These are phyloP conservation scores for Pichia ethanolica DNA, from an alignment of 805 yeast genomes.

Conservation along the genomic window DNA sequence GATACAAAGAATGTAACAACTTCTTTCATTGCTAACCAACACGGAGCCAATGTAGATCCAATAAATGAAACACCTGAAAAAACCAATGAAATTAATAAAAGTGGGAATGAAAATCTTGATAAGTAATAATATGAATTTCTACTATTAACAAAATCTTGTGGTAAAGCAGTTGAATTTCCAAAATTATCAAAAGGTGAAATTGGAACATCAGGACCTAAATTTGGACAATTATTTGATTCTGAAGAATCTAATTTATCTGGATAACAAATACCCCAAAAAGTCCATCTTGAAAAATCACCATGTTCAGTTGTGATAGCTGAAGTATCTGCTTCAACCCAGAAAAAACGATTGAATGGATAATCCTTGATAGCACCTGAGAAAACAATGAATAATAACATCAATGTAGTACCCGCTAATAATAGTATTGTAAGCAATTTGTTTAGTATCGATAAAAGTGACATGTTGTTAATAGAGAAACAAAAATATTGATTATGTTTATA, in stretches of 20 bases:
- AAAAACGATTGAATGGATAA: constrained; percentile 57
- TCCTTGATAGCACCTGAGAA: constrained; percentile 55
- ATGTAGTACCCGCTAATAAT: constrained; percentile 39
- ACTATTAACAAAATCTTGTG: constrained; percentile 43
- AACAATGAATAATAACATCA: constrained; percentile 48
- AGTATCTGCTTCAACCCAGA: constrained; percentile 69
- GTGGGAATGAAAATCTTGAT: constrained; percentile 59
- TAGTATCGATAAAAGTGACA: constrained; percentile 13
- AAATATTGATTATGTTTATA: too few relatives aligned
- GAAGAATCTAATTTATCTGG: constrained; percentile 22
- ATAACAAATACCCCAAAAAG: constrained; percentile 73
- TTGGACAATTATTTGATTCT: constrained; percentile 29
- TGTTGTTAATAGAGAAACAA: background rate
- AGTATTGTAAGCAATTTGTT: constrained; percentile 26
- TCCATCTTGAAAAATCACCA: constrained; percentile 56
- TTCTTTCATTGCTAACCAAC: constrained; percentile 48
- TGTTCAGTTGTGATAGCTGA: constrained; percentile 42
- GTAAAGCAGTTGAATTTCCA: constrained; percentile 44
- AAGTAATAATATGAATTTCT: constrained; percentile 56
- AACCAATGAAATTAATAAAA: constrained; percentile 50
- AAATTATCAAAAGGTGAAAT: constrained; percentile 72
- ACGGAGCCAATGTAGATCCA: constrained; percentile 45
- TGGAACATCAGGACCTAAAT: constrained; percentile 60
- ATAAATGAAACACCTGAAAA: constrained; percentile 59
- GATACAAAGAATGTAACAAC: constrained; percentile 45